Evolutionary conservation across 2,329 filamentous ascomycete genomes (phyloP).

Genomic region (Alternaria brassicicola): DNA sequence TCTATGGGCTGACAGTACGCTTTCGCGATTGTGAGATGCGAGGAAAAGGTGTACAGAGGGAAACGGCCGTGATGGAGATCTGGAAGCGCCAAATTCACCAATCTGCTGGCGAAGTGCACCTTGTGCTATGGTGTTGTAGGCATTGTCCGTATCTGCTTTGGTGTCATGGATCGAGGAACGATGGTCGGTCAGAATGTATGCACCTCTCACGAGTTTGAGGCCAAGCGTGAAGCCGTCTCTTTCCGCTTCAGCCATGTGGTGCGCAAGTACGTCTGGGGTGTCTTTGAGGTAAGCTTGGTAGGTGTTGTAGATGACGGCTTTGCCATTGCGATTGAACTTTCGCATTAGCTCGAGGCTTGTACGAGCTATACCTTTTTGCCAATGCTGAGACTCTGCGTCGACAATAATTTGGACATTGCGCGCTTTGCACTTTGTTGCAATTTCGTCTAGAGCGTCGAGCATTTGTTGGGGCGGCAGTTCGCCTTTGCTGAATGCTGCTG

Average conservation of each 20-base stretch:
- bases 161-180: slow-evolving; percentile 60
- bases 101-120: slow-evolving; percentile 48
- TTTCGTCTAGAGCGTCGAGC: slow-evolving; percentile 51
- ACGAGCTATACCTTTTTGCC: slow-evolving; percentile 53
- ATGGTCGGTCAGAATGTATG: slow-evolving; percentile 61
- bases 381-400: slow-evolving; percentile 56
- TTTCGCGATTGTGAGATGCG: slow-evolving; percentile 80
- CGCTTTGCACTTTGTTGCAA: slow-evolving; percentile 49
- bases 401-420: slow-evolving; percentile 53
- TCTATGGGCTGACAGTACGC: slow-evolving; percentile 63
- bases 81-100: slow-evolving; percentile 25
- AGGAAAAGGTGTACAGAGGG: slow-evolving; percentile 67
- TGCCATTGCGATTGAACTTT: slow-evolving; percentile 57
- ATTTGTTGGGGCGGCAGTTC: slow-evolving; percentile 51
- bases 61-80: slow-evolving; percentile 34
- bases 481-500: slow-evolving; percentile 47
- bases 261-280: slow-evolving; percentile 50
- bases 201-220: slow-evolving; percentile 63
- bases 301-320: slow-evolving; percentile 70
- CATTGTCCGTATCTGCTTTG: slow-evolving; percentile 61
- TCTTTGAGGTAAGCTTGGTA: slow-evolving; percentile 64
- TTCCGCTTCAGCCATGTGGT: slow-evolving; percentile 55
- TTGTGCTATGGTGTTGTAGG: slow-evolving; percentile 73
- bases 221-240: slow-evolving; percentile 60
- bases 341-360: slow-evolving; percentile 63